Evolutionary conservation across 768 basidiomycete genomes (phyloP), one percentile per base, ranked within the genome.

Genomic region (Leccinellum luteum): DNA sequence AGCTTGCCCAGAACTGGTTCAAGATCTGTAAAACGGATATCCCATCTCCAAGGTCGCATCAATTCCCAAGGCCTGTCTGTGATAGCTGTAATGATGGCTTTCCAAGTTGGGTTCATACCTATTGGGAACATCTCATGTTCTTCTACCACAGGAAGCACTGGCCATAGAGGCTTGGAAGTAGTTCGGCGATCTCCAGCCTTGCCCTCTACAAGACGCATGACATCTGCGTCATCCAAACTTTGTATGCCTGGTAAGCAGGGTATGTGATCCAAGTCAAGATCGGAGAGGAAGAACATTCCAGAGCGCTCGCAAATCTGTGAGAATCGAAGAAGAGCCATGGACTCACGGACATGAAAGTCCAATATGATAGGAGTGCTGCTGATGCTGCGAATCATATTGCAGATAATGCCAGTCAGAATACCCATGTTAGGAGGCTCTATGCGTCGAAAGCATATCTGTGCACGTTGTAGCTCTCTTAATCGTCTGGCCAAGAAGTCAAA

Each of bases 361-460:
- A 48, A n/a, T 2, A 48, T 48, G 17, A 48, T 28, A 6, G 47
- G 55, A 14, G 61, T 64, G 10, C 47, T 41, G 43, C 30, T 21
- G 1, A 52, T 54, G 15, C 57, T 35, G 2, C 25, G 51, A 2
- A 64, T 41, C 52, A 64, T 48, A 30, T 51, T 27, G 32, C 54
- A 55, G 0, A 64, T 1, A 1, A 64, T 44, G 2, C 62, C 57
- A 2, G 62, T 64, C 0, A 64, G 10, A 0, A 59, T 27, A 2
- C 57, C 57, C 30, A 62, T 23, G 21, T 64, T 64, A 2, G 61
- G 43, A 8, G 62, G 62, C 12, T 59, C 30, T 0, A 55, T 38
- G 2, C 10, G 17, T 4, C 23, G 9, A 2, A 60, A 3, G 3
- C 4, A 3, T 1, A 62, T 62, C 6, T 62, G 60, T 1, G 27